Evolutionary conservation across 306 rosid genomes (phyloP).

Genomic region (Corylus americana): DNA sequence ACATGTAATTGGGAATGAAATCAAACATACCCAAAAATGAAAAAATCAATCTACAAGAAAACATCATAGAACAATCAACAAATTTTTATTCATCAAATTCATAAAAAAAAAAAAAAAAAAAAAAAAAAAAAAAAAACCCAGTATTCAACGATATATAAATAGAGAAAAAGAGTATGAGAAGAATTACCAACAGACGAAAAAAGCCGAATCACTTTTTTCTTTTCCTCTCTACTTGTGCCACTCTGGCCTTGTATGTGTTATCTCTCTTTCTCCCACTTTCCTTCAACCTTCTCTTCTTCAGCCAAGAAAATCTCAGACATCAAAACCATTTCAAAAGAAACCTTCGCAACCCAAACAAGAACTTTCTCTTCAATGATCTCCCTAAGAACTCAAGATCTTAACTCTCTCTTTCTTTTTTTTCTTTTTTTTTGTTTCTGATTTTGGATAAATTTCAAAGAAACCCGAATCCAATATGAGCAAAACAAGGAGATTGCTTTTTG

Average conservation of each 20-base stretch:
- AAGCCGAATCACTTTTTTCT: conserved; percentile 25
- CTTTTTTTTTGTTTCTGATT: neutral
- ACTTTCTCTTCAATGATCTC: conserved; percentile 26
- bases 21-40: neutral
- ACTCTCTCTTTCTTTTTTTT: neutral
- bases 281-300: conserved; percentile 61
- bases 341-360: conserved; percentile 21
- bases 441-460: conserved; percentile 34
- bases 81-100: neutral
- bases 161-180: conserved; percentile 1
- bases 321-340: conserved; percentile 65
- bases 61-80: neutral
- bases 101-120: too few species aligned
- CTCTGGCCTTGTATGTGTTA: conserved; percentile 41
- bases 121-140: neutral
- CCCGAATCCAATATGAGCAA: conserved; percentile 41
- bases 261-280: conserved; percentile 91
- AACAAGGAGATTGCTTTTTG: conserved; percentile 37
- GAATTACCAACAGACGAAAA: conserved; percentile 70
- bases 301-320: conserved; percentile 56
- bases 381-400: conserved; percentile 2
- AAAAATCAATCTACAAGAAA: neutral
- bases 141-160: neutral
- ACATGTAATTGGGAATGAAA: neutral
- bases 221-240: conserved; percentile 46